phyloP scores from a whole-genome alignment of 225 moss, liverwort and hornwort genomes.

The Bryoerythrophyllum caledonicum region DNA sequence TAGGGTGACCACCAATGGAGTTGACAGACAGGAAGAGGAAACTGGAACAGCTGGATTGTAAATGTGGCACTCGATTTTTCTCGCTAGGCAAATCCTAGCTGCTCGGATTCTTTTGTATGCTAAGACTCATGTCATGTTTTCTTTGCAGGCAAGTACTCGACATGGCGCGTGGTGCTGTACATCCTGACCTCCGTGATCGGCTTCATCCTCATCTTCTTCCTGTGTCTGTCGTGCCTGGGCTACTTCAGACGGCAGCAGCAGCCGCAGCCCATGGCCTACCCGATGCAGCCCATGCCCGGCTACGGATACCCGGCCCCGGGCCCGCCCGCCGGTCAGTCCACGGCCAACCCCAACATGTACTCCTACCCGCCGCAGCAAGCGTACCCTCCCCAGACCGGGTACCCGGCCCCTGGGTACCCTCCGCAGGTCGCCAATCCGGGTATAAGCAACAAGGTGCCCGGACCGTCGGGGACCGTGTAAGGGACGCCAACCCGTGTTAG shows the following conservation, averaged over 20 bases:
- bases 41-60: neutral
- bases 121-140: neutral
- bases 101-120: no score
- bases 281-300: slow-evolving; percentile 41
- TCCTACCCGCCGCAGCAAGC: slow-evolving; percentile 24
- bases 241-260: slow-evolving; percentile 32
- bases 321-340: slow-evolving; percentile 6
- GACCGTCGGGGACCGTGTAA: slow-evolving; percentile 45
- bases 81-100: no score
- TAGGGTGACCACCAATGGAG: no score
- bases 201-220: slow-evolving; percentile 34
- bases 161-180: slow-evolving; percentile 52
- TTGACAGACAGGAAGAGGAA: no score
- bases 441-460: slow-evolving; percentile 30
- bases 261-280: slow-evolving; percentile 32
- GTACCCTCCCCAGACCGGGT: slow-evolving; percentile 38
- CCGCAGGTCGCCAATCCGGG: slow-evolving; percentile 29
- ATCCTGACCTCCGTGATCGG: slow-evolving; percentile 37
- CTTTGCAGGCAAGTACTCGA: slow-evolving; percentile 47
- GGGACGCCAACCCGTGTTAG: neutral
- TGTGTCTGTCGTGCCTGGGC: slow-evolving; percentile 37
- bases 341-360: slow-evolving; percentile 36
- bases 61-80: no score
- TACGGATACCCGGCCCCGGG: slow-evolving; percentile 42
- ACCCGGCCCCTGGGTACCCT: slow-evolving; percentile 32